phyloP scores from a whole-genome alignment of 164 flowering plant genomes.

The Kalanchoe fedtschenkoi region DNA sequence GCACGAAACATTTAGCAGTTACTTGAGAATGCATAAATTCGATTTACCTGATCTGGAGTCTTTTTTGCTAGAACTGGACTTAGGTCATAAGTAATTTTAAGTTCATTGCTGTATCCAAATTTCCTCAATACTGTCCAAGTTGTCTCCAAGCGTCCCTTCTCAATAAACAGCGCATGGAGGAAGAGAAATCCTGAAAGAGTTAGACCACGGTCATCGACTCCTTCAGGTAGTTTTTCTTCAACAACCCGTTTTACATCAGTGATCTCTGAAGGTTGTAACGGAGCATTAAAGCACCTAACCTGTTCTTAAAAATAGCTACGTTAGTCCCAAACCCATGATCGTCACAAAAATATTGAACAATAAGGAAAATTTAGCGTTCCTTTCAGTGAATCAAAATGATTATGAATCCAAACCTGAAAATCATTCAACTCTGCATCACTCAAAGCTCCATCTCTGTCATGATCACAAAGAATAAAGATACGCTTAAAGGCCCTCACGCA shows the following conservation, averaged over 20 bases:
- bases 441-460: conserved; percentile 41
- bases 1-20: background rate
- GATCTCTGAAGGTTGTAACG: conserved; percentile 87
- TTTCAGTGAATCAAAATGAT: background rate
- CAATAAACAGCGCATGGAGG: conserved; percentile 94
- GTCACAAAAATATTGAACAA: background rate
- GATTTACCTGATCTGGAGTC: conserved; percentile 75
- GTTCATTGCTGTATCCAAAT: conserved; percentile 87
- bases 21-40: background rate
- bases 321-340: background rate
- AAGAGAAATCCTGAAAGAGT: conserved; percentile 87
- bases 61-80: conserved; percentile 50
- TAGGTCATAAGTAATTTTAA: conserved; percentile 65
- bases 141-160: conserved; percentile 94
- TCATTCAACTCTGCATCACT: conserved; percentile 50
- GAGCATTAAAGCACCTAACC: conserved; percentile 96
- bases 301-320: conserved; percentile 17
- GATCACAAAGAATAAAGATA: conserved; percentile 59
- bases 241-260: conserved; percentile 89
- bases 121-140: conserved; percentile 98
- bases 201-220: conserved; percentile 81
- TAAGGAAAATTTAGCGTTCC: background rate
- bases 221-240: conserved; percentile 80
- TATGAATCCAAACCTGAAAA: conserved; percentile 58
- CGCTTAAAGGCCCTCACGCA: conserved; percentile 48